phyloP scores from a whole-genome alignment of 495 filamentous ascomycete genomes.

The Trichoderma virens region DNA sequence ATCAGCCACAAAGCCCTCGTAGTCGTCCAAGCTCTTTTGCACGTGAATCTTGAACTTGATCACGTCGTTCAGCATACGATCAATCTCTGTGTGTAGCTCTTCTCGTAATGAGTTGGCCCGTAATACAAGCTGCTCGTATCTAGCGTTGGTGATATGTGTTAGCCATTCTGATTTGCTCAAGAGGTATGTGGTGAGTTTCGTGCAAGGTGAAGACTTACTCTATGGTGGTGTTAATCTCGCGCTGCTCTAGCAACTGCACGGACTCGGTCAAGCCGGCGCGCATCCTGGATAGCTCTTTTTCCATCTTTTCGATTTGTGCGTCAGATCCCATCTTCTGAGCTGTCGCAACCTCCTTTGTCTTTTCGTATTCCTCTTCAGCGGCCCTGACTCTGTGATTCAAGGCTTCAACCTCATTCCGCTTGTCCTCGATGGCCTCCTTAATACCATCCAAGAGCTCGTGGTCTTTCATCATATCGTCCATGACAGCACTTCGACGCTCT shows the following conservation, averaged over 20 bases:
- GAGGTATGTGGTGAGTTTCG: background rate
- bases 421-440: constrained; percentile 92
- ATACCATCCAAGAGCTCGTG: constrained; percentile 87
- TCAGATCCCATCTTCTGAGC: constrained; percentile 82
- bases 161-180: background rate
- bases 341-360: constrained; percentile 77
- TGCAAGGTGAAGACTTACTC: constrained; percentile 50
- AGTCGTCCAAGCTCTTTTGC: constrained; percentile 83
- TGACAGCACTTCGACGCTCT: constrained; percentile 67
- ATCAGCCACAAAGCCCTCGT: constrained; percentile 83
- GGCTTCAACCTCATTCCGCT: constrained; percentile 81
- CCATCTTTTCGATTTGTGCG: constrained; percentile 95
- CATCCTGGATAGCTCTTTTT: constrained; percentile 94
- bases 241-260: constrained; percentile 86
- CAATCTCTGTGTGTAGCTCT: constrained; percentile 91
- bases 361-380: constrained; percentile 89
- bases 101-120: constrained; percentile 78
- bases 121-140: constrained; percentile 84
- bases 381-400: constrained; percentile 78
- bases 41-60: constrained; percentile 98
- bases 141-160: constrained; percentile 19
- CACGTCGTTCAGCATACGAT: constrained; percentile 91
- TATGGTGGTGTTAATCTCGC: constrained; percentile 93
- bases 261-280: constrained; percentile 74
- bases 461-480: constrained; percentile 83